Base-by-base conservation (phyloP, 2,329 filamentous ascomycete species). In the Colletotrichum caudatum region DNA sequence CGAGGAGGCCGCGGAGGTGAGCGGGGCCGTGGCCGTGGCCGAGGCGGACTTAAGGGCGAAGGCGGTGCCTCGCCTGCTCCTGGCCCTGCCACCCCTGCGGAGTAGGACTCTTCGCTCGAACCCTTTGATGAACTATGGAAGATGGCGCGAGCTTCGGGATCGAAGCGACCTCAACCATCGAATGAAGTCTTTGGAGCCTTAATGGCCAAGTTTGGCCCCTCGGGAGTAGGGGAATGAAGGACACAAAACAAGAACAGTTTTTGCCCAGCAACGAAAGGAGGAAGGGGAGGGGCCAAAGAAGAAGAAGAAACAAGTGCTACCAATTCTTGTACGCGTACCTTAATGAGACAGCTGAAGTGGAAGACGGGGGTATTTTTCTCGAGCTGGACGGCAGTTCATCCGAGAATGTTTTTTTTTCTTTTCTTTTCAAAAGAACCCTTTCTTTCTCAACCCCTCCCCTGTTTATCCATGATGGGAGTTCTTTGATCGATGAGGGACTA, bases 21-120 rank as follows among this genome's bases (percentile, higher is more conserved):
- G 66, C 85, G 90, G 50, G 86, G 89, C 39, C 83, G 88, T 62
- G 86, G 87, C 14, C 84, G 88, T 63, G 87, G 88, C 50, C 81
- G 85, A 67, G 86, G 88, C 68, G 88, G 88, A 46, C 84, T 84
- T 29, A 91, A 89, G 82, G 90, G 88, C 67, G 87, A 91, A 59
- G 86, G 85, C 35, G 86, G 85, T 73, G 84, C 83, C 62, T 84
- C 89, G 37, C 85, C 87, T 18, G 88, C 88, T 50, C 82, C 84
- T 54, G 78, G 82, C n/a, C 80, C 86, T n/a, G 84, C 87, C 58
- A 83, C 88, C 73, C 83, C 86, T 65, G 80, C 85, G 72, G 83
- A 74, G 64, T 74, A 74, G 64, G 67, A 69, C 66, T 72, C 69
- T 69, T 63, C 65, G 59, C 60, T 64, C 60, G 51, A 66, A 64